Percentiles rank a stretch among this genome's conserved stretches.
Evolutionary conservation across 345 rosid genomes (phyloP).

Genomic region (Populus pruinosa): DNA sequence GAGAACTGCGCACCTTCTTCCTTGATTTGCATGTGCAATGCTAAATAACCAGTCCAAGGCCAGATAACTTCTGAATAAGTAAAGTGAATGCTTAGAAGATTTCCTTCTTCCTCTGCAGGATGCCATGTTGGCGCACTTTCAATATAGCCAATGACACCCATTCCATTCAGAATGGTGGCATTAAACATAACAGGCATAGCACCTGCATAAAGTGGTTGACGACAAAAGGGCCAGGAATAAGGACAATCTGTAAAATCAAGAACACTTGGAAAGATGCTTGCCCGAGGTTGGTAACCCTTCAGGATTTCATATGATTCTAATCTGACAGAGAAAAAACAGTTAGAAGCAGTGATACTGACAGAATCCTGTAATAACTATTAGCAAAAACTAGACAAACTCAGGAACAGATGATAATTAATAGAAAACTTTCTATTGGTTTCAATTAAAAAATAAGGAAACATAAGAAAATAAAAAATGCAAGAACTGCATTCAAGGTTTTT

Average conservation of each 20-base stretch:
- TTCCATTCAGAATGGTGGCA: conserved; percentile 87
- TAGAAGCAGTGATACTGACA: conserved; percentile 21
- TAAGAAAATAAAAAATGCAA: too few relatives aligned
- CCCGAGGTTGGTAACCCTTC: conserved; percentile 83
- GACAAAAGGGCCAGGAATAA: conserved; percentile 97
- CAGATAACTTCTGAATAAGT: conserved; percentile 82
- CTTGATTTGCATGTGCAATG: conserved; percentile 94
- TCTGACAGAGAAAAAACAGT: conserved; percentile 54
- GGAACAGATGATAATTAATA: too few relatives aligned
- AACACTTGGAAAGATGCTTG: conserved; percentile 86
- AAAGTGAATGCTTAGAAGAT: conserved; percentile 76
- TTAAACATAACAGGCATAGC: conserved; percentile 95
- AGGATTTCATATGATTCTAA: conserved; percentile 93
- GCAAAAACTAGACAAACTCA: background rate
- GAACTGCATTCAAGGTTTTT: background rate
- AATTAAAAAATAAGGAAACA: background rate
- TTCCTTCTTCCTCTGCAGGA: conserved; percentile 82
- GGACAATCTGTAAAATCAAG: conserved; percentile 92
- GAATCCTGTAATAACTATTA: background rate
- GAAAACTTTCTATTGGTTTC: too few relatives aligned
- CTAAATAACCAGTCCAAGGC: conserved; percentile 99
- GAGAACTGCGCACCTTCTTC: conserved; percentile 88
- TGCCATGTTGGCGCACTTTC: conserved; percentile 89
- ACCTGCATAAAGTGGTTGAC: conserved; percentile 92
- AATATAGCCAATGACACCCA: conserved; percentile 89